Conservation (phyloP, 495 filamentous ascomycete species). For the Margaritispora aquatica region DNA sequence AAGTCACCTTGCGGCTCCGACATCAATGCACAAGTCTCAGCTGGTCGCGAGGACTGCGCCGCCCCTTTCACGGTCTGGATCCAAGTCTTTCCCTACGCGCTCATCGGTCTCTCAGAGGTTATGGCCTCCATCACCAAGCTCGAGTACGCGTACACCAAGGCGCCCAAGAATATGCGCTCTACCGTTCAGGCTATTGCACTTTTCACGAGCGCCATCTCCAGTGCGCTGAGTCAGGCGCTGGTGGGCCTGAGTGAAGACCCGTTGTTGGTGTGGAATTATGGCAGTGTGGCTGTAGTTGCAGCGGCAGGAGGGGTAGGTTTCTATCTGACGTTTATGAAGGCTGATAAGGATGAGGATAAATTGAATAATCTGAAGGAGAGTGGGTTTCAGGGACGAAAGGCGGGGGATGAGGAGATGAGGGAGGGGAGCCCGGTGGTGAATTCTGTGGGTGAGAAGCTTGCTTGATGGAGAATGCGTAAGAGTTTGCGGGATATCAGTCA, state of each 20-base stretch:
- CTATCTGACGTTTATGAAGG: slow-evolving; percentile 50
- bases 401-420: no score
- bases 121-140: slow-evolving; percentile 40
- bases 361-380: slow-evolving; percentile 59
- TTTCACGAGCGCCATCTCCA: slow-evolving; percentile 63
- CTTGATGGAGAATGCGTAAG: no score
- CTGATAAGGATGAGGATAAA: slow-evolving; percentile 57
- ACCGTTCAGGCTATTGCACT: slow-evolving; percentile 62
- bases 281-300: slow-evolving; percentile 53
- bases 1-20: slow-evolving; percentile 40
- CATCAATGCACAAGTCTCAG: no score
- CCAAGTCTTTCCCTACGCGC: slow-evolving; percentile 28
- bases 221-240: slow-evolving; percentile 64
- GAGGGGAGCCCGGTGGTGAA: no score
- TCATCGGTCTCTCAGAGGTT: slow-evolving; percentile 33
- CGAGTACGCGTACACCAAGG: slow-evolving; percentile 74
- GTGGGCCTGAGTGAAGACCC: slow-evolving; percentile 61
- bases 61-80: slow-evolving; percentile 20
- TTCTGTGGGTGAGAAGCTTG: no score
- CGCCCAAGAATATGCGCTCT: slow-evolving; percentile 68
- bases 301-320: slow-evolving; percentile 51
- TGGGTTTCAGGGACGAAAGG: no score
- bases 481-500: no score
- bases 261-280: slow-evolving; percentile 61
- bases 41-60: slow-evolving; percentile 3